A percentile compares a stretch with the other conserved stretches of the same genome.
These are phyloP conservation scores for Aplosporella prunicola DNA, from an alignment of 2,329 filamentous ascomycete genomes.

Conservation along the genomic window DNA sequence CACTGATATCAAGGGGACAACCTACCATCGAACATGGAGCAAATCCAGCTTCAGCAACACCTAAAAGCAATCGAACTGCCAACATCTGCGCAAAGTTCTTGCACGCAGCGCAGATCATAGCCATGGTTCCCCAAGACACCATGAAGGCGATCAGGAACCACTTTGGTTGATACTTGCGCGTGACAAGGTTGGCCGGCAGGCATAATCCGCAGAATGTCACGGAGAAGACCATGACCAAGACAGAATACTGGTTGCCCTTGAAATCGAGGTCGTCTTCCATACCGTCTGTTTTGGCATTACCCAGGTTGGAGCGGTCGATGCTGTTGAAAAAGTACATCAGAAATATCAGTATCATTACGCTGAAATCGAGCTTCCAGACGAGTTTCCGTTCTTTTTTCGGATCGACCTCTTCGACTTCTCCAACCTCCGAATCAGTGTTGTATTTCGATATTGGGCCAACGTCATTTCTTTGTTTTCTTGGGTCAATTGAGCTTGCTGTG, in stretches of 20 bases:
- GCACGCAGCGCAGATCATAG: constrained; percentile 3
- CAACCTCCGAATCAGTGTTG: no score
- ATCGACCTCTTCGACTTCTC: background rate
- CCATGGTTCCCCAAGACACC: constrained; percentile 7
- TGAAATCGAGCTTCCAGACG: constrained; percentile 6
- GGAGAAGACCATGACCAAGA: constrained; percentile 26
- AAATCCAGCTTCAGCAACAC: constrained; percentile 6
- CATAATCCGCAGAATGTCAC: constrained; percentile 19
- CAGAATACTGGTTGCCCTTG: constrained; percentile 22
- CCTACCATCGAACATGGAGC: constrained; percentile 6
- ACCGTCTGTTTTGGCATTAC: constrained; percentile 24
- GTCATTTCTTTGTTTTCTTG: no score
- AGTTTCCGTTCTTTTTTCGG: constrained; percentile 1
- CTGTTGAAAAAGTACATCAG: constrained; percentile 10
- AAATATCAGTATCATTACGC: constrained; percentile 7
- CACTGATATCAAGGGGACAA: background rate
- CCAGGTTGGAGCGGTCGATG: constrained; percentile 23
- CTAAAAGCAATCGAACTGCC: constrained; percentile 3
- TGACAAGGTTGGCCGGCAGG: constrained; percentile 8
- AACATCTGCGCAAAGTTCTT: constrained; percentile 10
- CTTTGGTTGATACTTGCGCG: constrained; percentile 6
- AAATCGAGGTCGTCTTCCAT: constrained; percentile 22
- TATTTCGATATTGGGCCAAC: no score
- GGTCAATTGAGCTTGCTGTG: no score
- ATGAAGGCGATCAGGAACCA: constrained; percentile 9